Evolutionary conservation across 371 early-diverging fungal genomes (phyloP).

Genomic region (Apophysomyces elegans): DNA sequence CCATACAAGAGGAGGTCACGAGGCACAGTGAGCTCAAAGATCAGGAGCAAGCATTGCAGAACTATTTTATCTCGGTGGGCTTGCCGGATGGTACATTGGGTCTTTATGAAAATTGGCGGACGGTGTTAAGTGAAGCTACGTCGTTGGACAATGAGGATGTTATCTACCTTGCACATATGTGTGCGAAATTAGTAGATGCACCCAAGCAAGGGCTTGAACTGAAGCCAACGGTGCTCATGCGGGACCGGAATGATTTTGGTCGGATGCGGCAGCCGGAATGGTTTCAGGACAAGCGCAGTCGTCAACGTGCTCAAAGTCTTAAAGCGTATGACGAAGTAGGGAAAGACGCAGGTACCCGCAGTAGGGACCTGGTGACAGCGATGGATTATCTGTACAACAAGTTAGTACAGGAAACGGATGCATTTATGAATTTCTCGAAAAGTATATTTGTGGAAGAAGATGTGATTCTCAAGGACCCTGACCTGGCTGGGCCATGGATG

Average conservation of each 20-base stretch:
- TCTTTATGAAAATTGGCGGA: conserved; percentile 23
- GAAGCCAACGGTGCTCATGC: conserved; percentile 8
- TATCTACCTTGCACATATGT: conserved; percentile 28
- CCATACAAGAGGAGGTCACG: background rate
- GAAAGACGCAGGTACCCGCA: background rate
- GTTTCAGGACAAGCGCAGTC: conserved; percentile 19
- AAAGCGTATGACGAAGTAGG: background rate
- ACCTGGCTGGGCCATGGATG: conserved; percentile 15
- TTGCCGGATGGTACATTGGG: conserved; percentile 19
- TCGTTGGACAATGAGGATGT: conserved; percentile 20
- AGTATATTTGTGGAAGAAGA: conserved; percentile 9
- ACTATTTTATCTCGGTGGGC: conserved; percentile 14
- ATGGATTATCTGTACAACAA: conserved; percentile 19
- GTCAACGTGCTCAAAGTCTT: background rate
- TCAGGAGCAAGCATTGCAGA: conserved; percentile 10
- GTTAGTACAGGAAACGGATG: conserved; percentile 10
- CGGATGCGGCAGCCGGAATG: conserved; percentile 19
- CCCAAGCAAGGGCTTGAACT: conserved; percentile 27
- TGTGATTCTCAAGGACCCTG: conserved; percentile 3
- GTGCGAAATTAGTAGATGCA: conserved; percentile 26
- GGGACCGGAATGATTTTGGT: conserved; percentile 10
- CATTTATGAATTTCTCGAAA: background rate
- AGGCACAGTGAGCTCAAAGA: background rate
- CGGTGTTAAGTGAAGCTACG: conserved; percentile 14
- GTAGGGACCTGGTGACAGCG: background rate